These are phyloP conservation scores for Conoideocrella luteorostrata DNA, from an alignment of 2,329 filamentous ascomycete species.

Conservation along the genomic window DNA sequence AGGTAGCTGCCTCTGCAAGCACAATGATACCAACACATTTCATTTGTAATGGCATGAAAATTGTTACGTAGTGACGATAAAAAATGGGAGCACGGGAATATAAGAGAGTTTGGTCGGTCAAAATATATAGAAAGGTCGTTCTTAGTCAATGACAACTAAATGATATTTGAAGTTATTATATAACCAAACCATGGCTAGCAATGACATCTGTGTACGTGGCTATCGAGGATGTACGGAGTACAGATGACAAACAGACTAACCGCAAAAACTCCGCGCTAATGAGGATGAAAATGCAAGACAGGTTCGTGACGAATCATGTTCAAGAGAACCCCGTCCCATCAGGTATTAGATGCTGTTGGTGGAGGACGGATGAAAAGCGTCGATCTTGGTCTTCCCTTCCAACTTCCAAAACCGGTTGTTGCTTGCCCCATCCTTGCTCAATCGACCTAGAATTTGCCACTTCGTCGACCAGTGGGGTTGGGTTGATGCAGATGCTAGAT, in stretches of 20 bases:
- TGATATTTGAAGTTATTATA: not conserved
- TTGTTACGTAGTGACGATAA: conserved; percentile 20
- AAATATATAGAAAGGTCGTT: conserved; percentile 14
- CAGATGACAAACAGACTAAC: too few relatives aligned
- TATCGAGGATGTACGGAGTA: too few relatives aligned
- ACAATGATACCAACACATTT: conserved; percentile 5
- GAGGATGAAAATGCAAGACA: not conserved
- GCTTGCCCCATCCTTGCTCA: not conserved
- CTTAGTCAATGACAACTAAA: not conserved
- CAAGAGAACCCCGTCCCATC: too few relatives aligned
- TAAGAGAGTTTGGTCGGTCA: conserved; percentile 12
- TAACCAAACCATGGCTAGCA: too few relatives aligned
- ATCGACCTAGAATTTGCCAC: conserved; percentile 1
- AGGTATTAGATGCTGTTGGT: too few relatives aligned
- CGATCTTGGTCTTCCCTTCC: not conserved
- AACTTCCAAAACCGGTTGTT: not conserved
- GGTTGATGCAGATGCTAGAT: not conserved
- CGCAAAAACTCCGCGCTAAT: conserved; percentile 7
- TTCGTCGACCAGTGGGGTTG: not conserved
- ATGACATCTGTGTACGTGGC: too few relatives aligned
- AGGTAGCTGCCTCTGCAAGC: not conserved
- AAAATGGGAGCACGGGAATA: conserved; percentile 18
- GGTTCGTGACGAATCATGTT: not conserved
- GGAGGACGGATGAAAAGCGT: too few relatives aligned
- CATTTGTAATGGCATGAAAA: conserved; percentile 12